phyloP scores from a whole-genome alignment of 371 early-diverging fungal species.

The Umbelopsis sp. region DNA sequence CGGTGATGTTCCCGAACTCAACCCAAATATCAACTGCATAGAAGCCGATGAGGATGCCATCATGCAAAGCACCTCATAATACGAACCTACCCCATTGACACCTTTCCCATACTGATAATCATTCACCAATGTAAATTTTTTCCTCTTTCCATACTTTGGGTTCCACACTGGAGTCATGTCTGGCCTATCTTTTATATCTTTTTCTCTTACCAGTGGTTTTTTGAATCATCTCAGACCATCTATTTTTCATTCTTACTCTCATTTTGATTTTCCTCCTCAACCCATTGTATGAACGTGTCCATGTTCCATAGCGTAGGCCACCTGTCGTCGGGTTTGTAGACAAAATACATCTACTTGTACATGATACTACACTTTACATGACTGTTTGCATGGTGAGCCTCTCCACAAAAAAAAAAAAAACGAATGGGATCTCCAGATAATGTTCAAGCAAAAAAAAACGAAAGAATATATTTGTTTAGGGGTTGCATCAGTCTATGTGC shows the following conservation, averaged over 20 bases:
- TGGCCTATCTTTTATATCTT: neutral
- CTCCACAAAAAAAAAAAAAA: no score
- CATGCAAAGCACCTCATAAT: conserved; percentile 13
- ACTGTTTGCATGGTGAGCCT: neutral
- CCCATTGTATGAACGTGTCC: conserved; percentile 2
- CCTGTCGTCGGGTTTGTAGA: conserved; percentile 11
- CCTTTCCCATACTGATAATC: neutral
- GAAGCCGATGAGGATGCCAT: conserved; percentile 2
- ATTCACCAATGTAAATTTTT: conserved; percentile 16
- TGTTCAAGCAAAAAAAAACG: neutral
- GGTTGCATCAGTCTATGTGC: conserved; percentile 18
- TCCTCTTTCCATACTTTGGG: neutral
- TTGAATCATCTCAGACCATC: neutral
- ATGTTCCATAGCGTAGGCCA: neutral
- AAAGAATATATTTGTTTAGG: conserved; percentile 3
- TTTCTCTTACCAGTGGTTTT: neutral
- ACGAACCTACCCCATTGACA: neutral
- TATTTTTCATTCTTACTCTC: neutral
- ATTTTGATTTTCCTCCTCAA: conserved; percentile 6
- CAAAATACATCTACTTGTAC: conserved; percentile 16
- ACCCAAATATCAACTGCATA: neutral
- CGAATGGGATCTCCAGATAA: neutral
- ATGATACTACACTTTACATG: neutral
- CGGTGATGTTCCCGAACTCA: conserved; percentile 9
- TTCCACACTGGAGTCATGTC: neutral